Base-by-base conservation (phyloP, 257 asterid species). In the Fraxinus americana region DNA sequence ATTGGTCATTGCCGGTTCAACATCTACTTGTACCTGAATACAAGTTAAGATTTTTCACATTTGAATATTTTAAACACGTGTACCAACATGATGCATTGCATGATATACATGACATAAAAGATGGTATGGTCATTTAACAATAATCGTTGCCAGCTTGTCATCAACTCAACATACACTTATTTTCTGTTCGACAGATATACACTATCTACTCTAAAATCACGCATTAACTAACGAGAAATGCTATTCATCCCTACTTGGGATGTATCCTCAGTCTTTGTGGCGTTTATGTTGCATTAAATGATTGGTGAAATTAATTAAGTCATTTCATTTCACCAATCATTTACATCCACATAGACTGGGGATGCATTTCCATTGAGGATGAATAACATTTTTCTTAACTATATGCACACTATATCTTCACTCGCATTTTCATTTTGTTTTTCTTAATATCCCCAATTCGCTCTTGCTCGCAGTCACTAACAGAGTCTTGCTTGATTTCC, bases 121-220 rank as follows among this genome's bases (percentile, higher is more conserved):
- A 17, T 3, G 12, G 17, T 43, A 43, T 43, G 63, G 19, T 16
- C 57, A 11, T 6, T 10, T 52, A 52, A 14, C 10, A 52, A 14
- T 52, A n/a, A 10, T 1, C 63, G 19, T 52, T 5, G 63, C 25
- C 25, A 52, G 0, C 23, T 17, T 17, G 25, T 52, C 6, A 14
- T 19, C 10, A 11, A 52, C 90, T 86, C 83, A 88, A 74, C 79
- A 27, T 81, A 71, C 86, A 80, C 57, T 85, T 57, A 79, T 52
- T 4, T 52, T 23, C 23, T 66, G 57, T 63, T 78, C 71, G 10
- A 67, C 25, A 23, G 7, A 52, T 52, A 52, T 4, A 52, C 23
- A 52, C 63, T 45, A 12, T 45, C 14, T 45, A 45, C 17, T 45
- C 19, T 12, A 54, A 77, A 10, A 59, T 73, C 8, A 30, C 11